A percentile compares a stretch with the other conserved stretches of the same genome.
These are phyloP conservation scores for Hyphodiscus sp. DNA, from an alignment of 2,329 filamentous ascomycete genomes.

Conservation along the genomic window DNA sequence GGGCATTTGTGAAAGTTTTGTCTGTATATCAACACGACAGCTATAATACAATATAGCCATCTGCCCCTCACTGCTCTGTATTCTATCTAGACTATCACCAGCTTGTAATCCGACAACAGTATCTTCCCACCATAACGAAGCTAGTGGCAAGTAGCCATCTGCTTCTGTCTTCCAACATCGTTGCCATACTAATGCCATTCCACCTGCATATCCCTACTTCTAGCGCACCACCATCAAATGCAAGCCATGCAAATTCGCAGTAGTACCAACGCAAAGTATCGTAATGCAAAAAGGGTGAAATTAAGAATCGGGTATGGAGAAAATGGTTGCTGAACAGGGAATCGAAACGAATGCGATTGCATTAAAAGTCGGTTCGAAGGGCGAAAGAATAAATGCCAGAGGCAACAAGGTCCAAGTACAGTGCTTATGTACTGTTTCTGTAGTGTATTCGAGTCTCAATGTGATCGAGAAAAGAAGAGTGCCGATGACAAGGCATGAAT, in stretches of 20 bases:
- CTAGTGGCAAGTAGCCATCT: too few relatives aligned
- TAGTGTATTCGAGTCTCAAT: not conserved
- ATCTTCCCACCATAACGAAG: too few relatives aligned
- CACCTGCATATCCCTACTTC: not conserved
- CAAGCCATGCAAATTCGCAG: not conserved
- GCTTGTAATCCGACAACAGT: too few relatives aligned
- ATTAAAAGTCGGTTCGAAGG: not conserved
- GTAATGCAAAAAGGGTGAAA: not conserved
- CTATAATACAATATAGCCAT: too few relatives aligned
- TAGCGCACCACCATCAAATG: not conserved
- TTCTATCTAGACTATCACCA: too few relatives aligned
- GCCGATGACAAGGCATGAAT: slow-evolving; percentile 8
- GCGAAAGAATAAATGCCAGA: not conserved
- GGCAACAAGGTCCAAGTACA: not conserved
- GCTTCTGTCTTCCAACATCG: too few relatives aligned
- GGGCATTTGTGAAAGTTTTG: too few relatives aligned
- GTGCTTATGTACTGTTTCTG: not conserved
- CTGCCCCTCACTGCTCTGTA: too few relatives aligned
- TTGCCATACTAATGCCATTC: too few relatives aligned
- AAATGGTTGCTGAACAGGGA: not conserved
- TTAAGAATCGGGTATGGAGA: not conserved
- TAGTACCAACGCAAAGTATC: not conserved
- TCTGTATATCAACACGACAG: too few relatives aligned
- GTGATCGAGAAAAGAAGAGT: not conserved
- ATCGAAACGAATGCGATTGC: not conserved